These are phyloP conservation scores for Schoenoplectus triqueter DNA, from an alignment of 202 grass and related monocot species.

Conservation along the genomic window DNA sequence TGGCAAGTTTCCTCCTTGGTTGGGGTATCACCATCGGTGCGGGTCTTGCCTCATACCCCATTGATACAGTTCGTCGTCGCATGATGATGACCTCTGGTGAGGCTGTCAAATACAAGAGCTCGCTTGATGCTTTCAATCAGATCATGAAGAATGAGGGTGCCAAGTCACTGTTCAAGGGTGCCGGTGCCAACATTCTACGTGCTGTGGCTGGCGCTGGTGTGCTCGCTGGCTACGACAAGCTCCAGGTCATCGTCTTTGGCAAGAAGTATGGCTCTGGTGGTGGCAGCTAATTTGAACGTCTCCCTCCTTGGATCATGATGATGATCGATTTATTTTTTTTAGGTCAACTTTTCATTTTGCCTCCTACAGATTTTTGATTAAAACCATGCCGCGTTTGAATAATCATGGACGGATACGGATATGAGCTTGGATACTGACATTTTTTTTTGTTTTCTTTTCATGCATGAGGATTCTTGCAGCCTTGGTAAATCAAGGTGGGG, in stretches of 20 bases:
- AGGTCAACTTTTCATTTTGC: constrained; percentile 7
- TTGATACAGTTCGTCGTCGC: constrained; percentile 60
- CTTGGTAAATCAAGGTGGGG: constrained; percentile 26
- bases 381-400: constrained; percentile 34
- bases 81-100: constrained; percentile 82
- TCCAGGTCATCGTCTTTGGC: constrained; percentile 57
- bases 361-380: not conserved
- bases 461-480: constrained; percentile 30
- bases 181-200: constrained; percentile 65
- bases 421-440: constrained; percentile 28
- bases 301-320: not conserved
- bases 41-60: constrained; percentile 62
- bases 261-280: constrained; percentile 70
- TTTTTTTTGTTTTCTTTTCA: constrained; percentile 3
- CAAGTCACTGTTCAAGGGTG: constrained; percentile 71
- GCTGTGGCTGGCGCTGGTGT: constrained; percentile 69
- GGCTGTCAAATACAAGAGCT: constrained; percentile 63
- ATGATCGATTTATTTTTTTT: constrained; percentile 38
- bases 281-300: constrained; percentile 37
- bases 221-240: constrained; percentile 64
- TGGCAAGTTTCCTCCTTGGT: constrained; percentile 61
- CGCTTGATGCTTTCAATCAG: constrained; percentile 61
- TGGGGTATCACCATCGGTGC: constrained; percentile 69
- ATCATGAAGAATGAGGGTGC: constrained; percentile 58
- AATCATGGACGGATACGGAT: constrained; percentile 30